A percentile compares a stretch with the other conserved stretches of the same genome.
These are phyloP conservation scores for Linanthus parryae DNA, from an alignment of 148 eudicot genomes.

Conservation along the genomic window DNA sequence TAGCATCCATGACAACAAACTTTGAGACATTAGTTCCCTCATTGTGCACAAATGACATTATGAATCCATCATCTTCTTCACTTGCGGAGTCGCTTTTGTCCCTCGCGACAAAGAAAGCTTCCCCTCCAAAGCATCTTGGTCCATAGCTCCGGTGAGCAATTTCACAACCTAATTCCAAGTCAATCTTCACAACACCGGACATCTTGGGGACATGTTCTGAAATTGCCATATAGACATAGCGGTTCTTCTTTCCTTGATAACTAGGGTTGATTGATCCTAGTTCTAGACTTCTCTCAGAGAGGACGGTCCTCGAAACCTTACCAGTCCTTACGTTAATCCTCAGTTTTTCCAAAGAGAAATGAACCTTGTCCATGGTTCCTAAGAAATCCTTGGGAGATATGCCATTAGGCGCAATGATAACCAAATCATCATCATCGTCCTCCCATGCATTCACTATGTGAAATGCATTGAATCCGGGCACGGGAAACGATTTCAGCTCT, in stretches of 20 bases:
- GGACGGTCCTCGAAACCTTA: conserved; percentile 4
- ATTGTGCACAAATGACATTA: conserved; percentile 44
- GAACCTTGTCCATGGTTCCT: conserved; percentile 8
- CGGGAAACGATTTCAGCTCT: conserved; percentile 21
- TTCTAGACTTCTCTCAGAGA: conserved; percentile 14
- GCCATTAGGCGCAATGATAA: conserved; percentile 16
- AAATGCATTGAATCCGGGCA: conserved; percentile 19
- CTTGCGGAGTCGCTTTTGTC: conserved; percentile 35
- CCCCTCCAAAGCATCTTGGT: conserved; percentile 37
- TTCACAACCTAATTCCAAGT: conserved; percentile 3
- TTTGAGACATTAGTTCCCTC: conserved; percentile 43
- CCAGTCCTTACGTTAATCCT: conserved; percentile 12
- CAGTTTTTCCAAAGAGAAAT: conserved; percentile 15
- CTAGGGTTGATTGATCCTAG: conserved; percentile 12
- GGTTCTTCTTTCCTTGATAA: conserved; percentile 34
- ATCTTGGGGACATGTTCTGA: not conserved
- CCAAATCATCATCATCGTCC: conserved; percentile 11
- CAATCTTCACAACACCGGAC: not conserved
- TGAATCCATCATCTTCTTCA: conserved; percentile 69
- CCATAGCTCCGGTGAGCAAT: conserved; percentile 1
- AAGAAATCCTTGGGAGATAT: conserved; percentile 11
- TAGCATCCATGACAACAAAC: conserved; percentile 64
- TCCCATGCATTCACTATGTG: conserved; percentile 29
- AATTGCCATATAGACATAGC: conserved; percentile 2
- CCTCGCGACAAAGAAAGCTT: conserved; percentile 64